Base-by-base conservation (phyloP, 257 asterid species). In the Craterostigma plantagineum region DNA sequence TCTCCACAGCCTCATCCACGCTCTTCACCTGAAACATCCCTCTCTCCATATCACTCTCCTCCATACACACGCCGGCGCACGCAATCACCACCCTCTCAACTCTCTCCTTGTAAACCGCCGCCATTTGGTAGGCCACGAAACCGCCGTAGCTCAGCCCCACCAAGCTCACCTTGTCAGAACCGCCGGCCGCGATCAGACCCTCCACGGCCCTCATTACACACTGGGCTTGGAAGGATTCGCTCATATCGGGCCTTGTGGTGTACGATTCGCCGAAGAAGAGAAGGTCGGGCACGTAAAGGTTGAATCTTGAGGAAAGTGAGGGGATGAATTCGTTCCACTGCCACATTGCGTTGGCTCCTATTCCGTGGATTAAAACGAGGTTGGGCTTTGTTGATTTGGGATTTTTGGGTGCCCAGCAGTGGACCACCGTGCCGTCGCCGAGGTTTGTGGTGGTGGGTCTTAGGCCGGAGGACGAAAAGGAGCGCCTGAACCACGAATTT, bases 71-170 rank as follows among this genome's bases (percentile, higher is more conserved):
- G 10, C 92, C 92, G 11, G 83, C 73, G 42, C 95, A 75, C 3
- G 73, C 82, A 4, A 82, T 51, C 54, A 76, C 78, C 56, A 75
- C 54, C 57, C 65, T 65, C 62, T 82, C 85, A 52, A 79, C 76
- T 49, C 71, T 76, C 42, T 61, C 82, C 7, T 85, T 90, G 40
- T 74, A 81, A 62, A 61, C 71, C 64, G 63, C 81, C 44, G 84
- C 84, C 73, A 81, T 57, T 52, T 77, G 72, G 65, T 74, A 81
- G 12, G 66, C 92, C 46, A 81, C 94, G 58, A 81, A 81, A 1
- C 92, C 94, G 14, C 94, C 92, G 70, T 81, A 81, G 63, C 92
- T 81, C 35, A 75, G 58, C 46, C 94, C 94, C 48, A 75, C 84
- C 34, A 75, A 23, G 30, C 30, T 23, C 30, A 23, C 30, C 30